Base-by-base conservation (phyloP, 208 protist species). In the Leishmania mexicana region DNA sequence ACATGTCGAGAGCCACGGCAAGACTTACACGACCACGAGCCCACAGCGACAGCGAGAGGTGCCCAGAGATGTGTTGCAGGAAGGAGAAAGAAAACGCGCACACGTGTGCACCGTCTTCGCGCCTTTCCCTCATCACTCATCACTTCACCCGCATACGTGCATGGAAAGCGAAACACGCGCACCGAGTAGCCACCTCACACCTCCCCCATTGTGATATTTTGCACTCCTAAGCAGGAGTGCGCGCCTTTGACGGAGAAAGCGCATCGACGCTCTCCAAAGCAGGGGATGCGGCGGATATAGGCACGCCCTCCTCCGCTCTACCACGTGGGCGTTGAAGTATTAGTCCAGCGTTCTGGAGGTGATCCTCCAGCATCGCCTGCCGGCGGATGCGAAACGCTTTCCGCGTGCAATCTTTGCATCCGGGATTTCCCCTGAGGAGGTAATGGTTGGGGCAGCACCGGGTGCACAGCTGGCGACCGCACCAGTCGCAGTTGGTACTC, bases 401-500 rank as follows among this genome's bases (percentile, higher is more conserved):
- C 15, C 83, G 81, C 10, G 88, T 93, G 82, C 94, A 97, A 24
- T 85, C 87, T 28, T 67, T 84, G 80, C 94, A 97, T 24, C 88
- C 91, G 3, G 94, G 94, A 49, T 93, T 92, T 47, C 90, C 88
- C 31, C 85, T 68, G 31, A 96, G 82, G 31, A 97, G 85, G 76
- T 96, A 83, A 24, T 88, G 89, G 11, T 85, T 76, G 5, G 94
- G 94, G 75, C 92, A 96, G 84, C 94, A 97, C 19, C 90, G 88
- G 2, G 65, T 87, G 85, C 94, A 97, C 28, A 95, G 84, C 81
- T 94, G 87, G 6, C 89, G 80, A 6, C 94, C 94, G 65, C 94
- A 97, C 90, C 89, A 94, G 78, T 95, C 88, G 80, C 94, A 97
- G 86, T 97, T 97, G 35, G 88, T 94, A 76, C 90, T 88, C 28